Percentiles rank a stretch among this genome's conserved stretches.
These are phyloP conservation scores for Hyphopichia pseudoburtonii DNA, from an alignment of 1,139 yeast species.

Conservation along the genomic window DNA sequence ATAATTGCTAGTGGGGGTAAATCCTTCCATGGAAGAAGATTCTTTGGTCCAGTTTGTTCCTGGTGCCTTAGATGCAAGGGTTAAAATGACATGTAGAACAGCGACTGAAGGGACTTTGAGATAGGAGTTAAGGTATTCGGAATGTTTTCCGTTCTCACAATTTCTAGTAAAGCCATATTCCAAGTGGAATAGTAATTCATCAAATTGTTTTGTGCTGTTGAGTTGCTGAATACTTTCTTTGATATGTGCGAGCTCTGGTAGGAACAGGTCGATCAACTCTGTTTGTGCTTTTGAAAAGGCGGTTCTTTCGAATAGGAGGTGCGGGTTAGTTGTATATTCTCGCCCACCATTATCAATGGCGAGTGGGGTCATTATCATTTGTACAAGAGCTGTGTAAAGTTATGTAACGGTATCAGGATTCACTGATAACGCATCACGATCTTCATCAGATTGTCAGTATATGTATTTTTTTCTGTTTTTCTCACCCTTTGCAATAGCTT, in stretches of 20 bases:
- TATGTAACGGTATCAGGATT: too few relatives aligned
- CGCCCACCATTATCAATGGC: background rate
- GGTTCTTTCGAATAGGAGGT: constrained; percentile 1
- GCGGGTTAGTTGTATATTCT: too few relatives aligned
- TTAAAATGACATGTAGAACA: constrained; percentile 29
- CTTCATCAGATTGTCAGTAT: too few relatives aligned
- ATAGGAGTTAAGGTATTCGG: background rate
- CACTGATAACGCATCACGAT: too few relatives aligned
- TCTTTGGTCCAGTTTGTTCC: constrained; percentile 25
- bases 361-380: too few relatives aligned
- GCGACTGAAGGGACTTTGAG: constrained; percentile 22
- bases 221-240: constrained; percentile 18
- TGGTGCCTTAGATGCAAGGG: constrained; percentile 30
- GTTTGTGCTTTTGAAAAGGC: constrained; percentile 14
- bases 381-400: too few relatives aligned
- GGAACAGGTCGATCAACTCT: constrained; percentile 21
- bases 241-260: constrained; percentile 21
- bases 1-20: constrained; percentile 19
- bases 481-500: background rate
- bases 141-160: constrained; percentile 1
- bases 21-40: constrained; percentile 15
- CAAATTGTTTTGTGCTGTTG: constrained; percentile 29
- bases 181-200: constrained; percentile 27
- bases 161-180: constrained; percentile 18
- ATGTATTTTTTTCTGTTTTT: background rate